Evolutionary conservation across 225 moss, liverwort and hornwort genomes (phyloP).

Genomic region (Pleurozium schreberi): DNA sequence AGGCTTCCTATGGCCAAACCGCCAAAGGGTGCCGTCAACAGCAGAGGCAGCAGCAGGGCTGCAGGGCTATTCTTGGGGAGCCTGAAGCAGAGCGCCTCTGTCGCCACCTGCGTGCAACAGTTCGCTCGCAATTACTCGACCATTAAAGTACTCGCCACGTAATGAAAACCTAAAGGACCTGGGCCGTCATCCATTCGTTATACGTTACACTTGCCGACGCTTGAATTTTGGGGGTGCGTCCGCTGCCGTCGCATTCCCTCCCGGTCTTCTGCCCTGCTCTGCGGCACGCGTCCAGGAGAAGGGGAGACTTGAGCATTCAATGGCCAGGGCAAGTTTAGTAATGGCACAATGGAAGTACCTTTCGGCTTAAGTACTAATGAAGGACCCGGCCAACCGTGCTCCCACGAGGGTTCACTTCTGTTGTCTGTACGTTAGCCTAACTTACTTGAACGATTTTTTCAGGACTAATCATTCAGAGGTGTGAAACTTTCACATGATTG

Average conservation of each 20-base stretch:
- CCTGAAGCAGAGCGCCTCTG: background rate
- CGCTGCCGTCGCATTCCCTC: background rate
- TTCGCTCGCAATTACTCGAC: background rate
- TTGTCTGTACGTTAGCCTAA: background rate
- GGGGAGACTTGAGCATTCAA: background rate
- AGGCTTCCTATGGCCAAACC: background rate
- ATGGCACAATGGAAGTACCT: background rate
- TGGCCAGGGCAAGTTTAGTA: background rate
- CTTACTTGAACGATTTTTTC: background rate
- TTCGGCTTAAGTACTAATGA: background rate
- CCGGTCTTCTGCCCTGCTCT: background rate
- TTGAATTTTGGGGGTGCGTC: background rate
- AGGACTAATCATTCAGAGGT: too few species aligned
- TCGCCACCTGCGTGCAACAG: conserved; percentile 6
- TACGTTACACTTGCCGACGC: background rate
- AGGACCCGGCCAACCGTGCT: background rate
- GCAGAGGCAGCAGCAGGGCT: background rate
- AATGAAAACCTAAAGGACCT: background rate
- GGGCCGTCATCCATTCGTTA: background rate
- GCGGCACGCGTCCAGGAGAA: background rate
- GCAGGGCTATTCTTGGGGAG: background rate
- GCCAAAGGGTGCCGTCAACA: background rate
- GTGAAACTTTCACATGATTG: background rate
- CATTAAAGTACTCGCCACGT: background rate
- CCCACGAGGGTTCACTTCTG: background rate